These are phyloP conservation scores for Ogataea parapolymorpha DNA, from an alignment of 805 yeast species.

Conservation along the genomic window DNA sequence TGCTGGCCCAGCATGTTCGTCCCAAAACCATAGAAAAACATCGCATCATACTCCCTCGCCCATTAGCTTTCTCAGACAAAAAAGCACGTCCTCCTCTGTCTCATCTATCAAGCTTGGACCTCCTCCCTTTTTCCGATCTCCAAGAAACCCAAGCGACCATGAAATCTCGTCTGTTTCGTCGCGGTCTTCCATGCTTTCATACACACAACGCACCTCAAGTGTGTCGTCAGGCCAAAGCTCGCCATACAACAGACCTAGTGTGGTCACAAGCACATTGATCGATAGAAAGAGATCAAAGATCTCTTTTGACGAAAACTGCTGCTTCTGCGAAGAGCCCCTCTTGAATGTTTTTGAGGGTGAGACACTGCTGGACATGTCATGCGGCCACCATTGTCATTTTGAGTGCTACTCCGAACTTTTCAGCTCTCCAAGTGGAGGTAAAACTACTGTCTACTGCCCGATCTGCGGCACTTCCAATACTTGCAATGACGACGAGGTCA, in stretches of 20 bases:
- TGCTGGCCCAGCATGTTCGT: conserved; percentile 7
- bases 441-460: conserved; percentile 17
- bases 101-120: conserved; percentile 11
- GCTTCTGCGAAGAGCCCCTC: conserved; percentile 44
- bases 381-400: conserved; percentile 44
- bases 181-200: conserved; percentile 11
- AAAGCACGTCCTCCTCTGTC: conserved; percentile 5
- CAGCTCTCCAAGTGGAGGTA: conserved; percentile 2
- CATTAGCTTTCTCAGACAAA: conserved; percentile 1
- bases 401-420: conserved; percentile 38
- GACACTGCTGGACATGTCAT: conserved; percentile 37
- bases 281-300: conserved; percentile 11
- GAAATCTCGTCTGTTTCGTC: conserved; percentile 13
- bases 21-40: not conserved
- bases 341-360: conserved; percentile 40
- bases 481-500: conserved; percentile 17
- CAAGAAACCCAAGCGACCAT: conserved; percentile 7
- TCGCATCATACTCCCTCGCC: conserved; percentile 2
- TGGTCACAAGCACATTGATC: conserved; percentile 7
- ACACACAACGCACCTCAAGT: conserved; percentile 8
- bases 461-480: conserved; percentile 15
- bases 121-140: conserved; percentile 11
- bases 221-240: conserved; percentile 17
- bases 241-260: conserved; percentile 13
- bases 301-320: conserved; percentile 29